Percentiles rank a stretch among this genome's conserved stretches.
These are phyloP conservation scores for Nicotiana benthamiana DNA, from an alignment of 257 asterid genomes.

Conservation along the genomic window DNA sequence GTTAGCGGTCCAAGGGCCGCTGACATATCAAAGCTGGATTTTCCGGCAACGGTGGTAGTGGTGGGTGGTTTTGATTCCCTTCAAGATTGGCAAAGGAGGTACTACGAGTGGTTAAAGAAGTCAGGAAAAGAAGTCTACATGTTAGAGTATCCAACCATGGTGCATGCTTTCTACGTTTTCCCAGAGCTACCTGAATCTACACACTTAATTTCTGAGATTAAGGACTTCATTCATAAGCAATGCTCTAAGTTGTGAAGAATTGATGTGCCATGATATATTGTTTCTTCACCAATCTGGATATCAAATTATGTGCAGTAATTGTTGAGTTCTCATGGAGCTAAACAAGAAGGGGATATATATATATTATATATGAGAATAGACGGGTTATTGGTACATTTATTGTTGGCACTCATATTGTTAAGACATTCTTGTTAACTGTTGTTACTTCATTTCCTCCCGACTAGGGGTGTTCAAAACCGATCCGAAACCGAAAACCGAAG, in stretches of 20 bases:
- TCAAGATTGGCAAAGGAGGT: conserved; percentile 61
- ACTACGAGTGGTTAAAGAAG: conserved; percentile 51
- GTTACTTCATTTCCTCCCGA: not conserved
- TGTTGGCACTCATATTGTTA: not conserved
- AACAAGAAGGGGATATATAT: not conserved
- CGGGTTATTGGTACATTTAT: not conserved
- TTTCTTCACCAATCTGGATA: not conserved
- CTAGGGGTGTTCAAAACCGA: too few relatives aligned
- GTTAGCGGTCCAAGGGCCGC: conserved; percentile 67
- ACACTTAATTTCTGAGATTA: conserved; percentile 32
- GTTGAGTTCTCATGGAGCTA: not conserved
- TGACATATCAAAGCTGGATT: conserved; percentile 42
- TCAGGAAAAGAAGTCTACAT: conserved; percentile 54
- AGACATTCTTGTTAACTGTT: not conserved
- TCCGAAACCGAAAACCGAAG: too few relatives aligned
- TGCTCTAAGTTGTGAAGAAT: conserved; percentile 21
- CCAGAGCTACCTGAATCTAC: conserved; percentile 49
- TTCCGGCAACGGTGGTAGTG: conserved; percentile 64
- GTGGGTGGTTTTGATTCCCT: conserved; percentile 63
- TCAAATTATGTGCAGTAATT: not conserved
- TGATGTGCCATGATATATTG: not conserved
- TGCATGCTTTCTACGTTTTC: conserved; percentile 64
- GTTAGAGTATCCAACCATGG: conserved; percentile 54
- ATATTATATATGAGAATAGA: not conserved
- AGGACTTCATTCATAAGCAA: conserved; percentile 33